Conservation (phyloP, 108 stramenopile species). For the Pseudonitzschia multiseries region DNA sequence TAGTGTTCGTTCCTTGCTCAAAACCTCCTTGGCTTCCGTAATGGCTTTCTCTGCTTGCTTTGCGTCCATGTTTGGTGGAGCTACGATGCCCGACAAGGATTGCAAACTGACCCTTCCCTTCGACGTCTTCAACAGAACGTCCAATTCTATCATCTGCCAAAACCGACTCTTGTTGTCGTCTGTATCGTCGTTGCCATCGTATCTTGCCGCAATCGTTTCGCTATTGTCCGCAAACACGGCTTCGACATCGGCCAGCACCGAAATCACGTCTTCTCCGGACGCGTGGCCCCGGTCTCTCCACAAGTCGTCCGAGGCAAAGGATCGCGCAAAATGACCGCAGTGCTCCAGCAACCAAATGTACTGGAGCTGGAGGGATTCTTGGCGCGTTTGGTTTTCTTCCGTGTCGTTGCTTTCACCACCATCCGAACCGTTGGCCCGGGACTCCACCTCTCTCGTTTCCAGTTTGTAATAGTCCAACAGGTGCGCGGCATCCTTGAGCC, state of each 20-base stretch:
- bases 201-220: background rate
- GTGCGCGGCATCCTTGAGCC: slow-evolving; percentile 52
- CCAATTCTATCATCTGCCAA: background rate
- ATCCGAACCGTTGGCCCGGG: background rate
- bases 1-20: slow-evolving; percentile 56
- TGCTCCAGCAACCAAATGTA: slow-evolving; percentile 83
- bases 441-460: slow-evolving; percentile 7
- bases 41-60: slow-evolving; percentile 3
- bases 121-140: slow-evolving; percentile 16
- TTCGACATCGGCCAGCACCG: slow-evolving; percentile 41
- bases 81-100: slow-evolving; percentile 24
- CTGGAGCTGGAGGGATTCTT: slow-evolving; percentile 57
- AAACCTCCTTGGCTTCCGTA: slow-evolving; percentile 36
- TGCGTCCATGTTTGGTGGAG: background rate
- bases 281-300: slow-evolving; percentile 81
- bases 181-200: background rate
- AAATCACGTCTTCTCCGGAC: slow-evolving; percentile 57
- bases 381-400: slow-evolving; percentile 20
- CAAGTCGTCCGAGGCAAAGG: slow-evolving; percentile 76
- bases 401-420: too few species aligned
- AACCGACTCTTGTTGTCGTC: background rate
- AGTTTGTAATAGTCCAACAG: slow-evolving; percentile 39
- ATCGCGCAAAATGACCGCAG: slow-evolving; percentile 86
- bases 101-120: slow-evolving; percentile 28
- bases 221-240: slow-evolving; percentile 26